phyloP scores from a whole-genome alignment of 441 rosid genomes.

The Pelargonium myrrhifolium region DNA sequence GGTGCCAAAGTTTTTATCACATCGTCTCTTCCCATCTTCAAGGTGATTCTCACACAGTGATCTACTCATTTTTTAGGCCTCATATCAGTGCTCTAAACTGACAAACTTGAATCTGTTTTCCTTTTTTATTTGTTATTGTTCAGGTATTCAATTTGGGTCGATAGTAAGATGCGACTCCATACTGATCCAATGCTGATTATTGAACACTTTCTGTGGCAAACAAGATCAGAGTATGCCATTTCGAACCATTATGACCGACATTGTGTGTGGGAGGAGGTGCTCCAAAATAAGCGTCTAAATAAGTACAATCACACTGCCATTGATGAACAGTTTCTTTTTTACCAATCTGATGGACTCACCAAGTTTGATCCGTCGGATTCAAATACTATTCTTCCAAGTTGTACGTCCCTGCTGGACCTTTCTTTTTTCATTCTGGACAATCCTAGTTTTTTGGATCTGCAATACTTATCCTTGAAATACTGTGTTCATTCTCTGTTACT shows the following conservation, averaged over 20 bases:
- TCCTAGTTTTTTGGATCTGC: slow-evolving; percentile 7
- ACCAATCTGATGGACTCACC: slow-evolving; percentile 67
- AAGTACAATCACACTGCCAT: slow-evolving; percentile 71
- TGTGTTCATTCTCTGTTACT: slow-evolving; percentile 17
- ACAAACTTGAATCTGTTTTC: slow-evolving; percentile 4
- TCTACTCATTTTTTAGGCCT: slow-evolving; percentile 22
- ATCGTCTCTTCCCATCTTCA: slow-evolving; percentile 87
- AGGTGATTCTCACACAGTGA: slow-evolving; percentile 34
- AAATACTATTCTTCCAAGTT: slow-evolving; percentile 62
- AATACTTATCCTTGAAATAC: slow-evolving; percentile 8
- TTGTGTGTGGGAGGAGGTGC: slow-evolving; percentile 92
- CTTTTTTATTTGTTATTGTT: slow-evolving; percentile 9
- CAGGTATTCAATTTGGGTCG: slow-evolving; percentile 91
- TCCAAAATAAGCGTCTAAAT: slow-evolving; percentile 67
- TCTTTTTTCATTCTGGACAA: neutral
- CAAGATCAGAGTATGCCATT: slow-evolving; percentile 75
- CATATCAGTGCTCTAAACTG: slow-evolving; percentile 10
- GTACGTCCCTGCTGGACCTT: slow-evolving; percentile 33
- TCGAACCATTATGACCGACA: slow-evolving; percentile 95
- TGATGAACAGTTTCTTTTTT: slow-evolving; percentile 62
- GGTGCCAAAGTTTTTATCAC: slow-evolving; percentile 69
- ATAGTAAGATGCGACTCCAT: slow-evolving; percentile 81
- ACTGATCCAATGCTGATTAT: slow-evolving; percentile 72
- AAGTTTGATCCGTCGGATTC: slow-evolving; percentile 58
- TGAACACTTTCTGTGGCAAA: slow-evolving; percentile 79